phyloP scores from a whole-genome alignment of 345 rosid species.

The Schrenkiella parvula region DNA sequence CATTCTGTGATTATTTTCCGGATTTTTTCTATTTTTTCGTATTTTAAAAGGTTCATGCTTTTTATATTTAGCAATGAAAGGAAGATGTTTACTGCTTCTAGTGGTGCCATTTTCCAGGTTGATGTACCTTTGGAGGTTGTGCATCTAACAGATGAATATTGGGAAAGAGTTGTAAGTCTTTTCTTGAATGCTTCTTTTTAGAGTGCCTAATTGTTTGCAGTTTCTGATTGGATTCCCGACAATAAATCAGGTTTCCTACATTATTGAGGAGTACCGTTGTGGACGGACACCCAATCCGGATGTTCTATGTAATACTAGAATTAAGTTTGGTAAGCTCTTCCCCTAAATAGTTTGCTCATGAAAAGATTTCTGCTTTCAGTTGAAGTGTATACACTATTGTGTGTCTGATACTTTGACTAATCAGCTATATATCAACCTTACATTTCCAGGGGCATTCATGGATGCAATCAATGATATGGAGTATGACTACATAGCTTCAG shows the following conservation, averaged over 20 bases:
- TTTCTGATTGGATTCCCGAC: not conserved
- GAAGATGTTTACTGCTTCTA: conserved; percentile 13
- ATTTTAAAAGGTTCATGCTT: not conserved
- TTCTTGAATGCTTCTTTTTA: not conserved
- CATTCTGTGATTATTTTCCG: not conserved
- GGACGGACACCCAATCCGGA: conserved; percentile 96
- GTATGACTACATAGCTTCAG: conserved; percentile 79
- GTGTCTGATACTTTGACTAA: not conserved
- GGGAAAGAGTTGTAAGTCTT: conserved; percentile 79
- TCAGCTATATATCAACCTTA: not conserved
- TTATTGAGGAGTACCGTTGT: conserved; percentile 75
- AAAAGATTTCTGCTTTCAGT: not conserved
- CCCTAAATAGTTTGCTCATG: not conserved
- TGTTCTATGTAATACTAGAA: conserved; percentile 84
- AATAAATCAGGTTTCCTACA: conserved; percentile 64
- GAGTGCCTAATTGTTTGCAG: not conserved
- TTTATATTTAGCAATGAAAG: not conserved
- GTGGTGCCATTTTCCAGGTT: conserved; percentile 45
- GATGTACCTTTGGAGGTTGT: conserved; percentile 80
- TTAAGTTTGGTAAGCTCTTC: conserved; percentile 69
- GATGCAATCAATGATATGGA: conserved; percentile 67
- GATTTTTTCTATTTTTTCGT: not conserved
- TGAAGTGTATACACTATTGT: not conserved
- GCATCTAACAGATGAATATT: conserved; percentile 89
- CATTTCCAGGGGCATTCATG: conserved; percentile 73